Conservation (phyloP, 208 protist species). For the Acanthamoeba healyi region DNA sequence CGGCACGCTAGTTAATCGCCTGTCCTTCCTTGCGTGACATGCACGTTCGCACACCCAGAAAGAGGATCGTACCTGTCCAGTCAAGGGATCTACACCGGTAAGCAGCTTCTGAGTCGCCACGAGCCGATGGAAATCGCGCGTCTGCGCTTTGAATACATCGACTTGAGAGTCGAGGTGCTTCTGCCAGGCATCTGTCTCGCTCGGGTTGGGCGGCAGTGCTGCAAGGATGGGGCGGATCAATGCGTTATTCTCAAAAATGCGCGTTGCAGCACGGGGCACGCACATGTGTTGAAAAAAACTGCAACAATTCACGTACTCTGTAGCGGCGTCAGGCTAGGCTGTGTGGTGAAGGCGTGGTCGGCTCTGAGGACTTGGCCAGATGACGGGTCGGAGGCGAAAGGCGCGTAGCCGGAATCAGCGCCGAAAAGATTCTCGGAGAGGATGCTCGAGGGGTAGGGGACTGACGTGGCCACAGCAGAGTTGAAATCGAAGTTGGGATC, state of each 20-base stretch:
- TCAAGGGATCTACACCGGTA: conserved; percentile 33
- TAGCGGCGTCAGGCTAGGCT: no score
- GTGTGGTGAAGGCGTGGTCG: no score
- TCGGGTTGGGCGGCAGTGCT: background rate
- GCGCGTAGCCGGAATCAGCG: background rate
- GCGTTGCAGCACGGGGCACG: no score
- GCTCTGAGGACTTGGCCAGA: background rate
- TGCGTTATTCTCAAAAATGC: no score
- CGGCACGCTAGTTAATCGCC: no score
- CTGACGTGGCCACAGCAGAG: background rate
- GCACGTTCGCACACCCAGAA: background rate
- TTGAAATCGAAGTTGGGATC: conserved; percentile 22
- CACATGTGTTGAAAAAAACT: no score
- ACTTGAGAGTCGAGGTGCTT: background rate
- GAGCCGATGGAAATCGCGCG: conserved; percentile 30
- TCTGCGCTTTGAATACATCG: conserved; percentile 48
- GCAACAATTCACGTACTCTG: no score
- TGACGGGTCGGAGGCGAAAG: background rate
- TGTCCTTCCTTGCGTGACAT: no score
- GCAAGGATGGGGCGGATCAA: no score
- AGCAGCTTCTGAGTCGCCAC: conserved; percentile 6
- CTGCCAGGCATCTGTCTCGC: conserved; percentile 3
- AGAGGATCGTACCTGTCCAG: background rate
- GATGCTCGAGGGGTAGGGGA: background rate
- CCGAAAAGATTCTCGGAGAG: conserved; percentile 2